These are phyloP conservation scores for Sporothrix sp. DNA, from an alignment of 2,329 filamentous ascomycete genomes.

Conservation along the genomic window DNA sequence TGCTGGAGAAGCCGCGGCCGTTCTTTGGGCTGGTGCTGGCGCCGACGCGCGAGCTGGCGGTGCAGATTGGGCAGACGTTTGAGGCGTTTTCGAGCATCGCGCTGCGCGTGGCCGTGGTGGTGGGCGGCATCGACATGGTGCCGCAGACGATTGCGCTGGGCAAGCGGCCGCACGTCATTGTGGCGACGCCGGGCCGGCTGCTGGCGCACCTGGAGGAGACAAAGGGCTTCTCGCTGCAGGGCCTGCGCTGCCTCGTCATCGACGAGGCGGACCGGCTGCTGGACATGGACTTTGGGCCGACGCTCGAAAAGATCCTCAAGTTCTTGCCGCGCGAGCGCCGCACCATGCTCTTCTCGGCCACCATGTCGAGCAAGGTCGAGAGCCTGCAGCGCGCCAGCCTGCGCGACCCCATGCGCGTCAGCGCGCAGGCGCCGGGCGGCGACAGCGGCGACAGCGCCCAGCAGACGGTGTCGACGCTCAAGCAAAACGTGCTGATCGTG, in stretches of 20 bases:
- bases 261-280: slow-evolving; percentile 88
- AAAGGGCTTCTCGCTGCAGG: slow-evolving; percentile 75
- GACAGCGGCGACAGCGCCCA: slow-evolving; percentile 50
- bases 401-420: slow-evolving; percentile 40
- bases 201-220: slow-evolving; percentile 94
- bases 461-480: slow-evolving; percentile 80
- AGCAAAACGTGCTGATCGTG: slow-evolving; percentile 80
- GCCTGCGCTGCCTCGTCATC: slow-evolving; percentile 84
- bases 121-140: slow-evolving; percentile 95
- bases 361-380: slow-evolving; percentile 89
- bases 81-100: slow-evolving; percentile 83
- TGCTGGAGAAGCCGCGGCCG: slow-evolving; percentile 79
- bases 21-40: slow-evolving; percentile 85
- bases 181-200: slow-evolving; percentile 81
- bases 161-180: slow-evolving; percentile 92
- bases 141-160: slow-evolving; percentile 80
- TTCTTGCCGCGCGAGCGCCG: slow-evolving; percentile 67
- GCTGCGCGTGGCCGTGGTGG: slow-evolving; percentile 76
- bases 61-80: slow-evolving; percentile 80
- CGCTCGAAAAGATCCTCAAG: slow-evolving; percentile 68
- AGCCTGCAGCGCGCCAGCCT: slow-evolving; percentile 83
- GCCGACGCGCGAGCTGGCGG: slow-evolving; percentile 85
- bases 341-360: slow-evolving; percentile 66
- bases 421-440: not conserved
- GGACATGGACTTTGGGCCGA: slow-evolving; percentile 38